These are phyloP conservation scores for Cokeromyces recurvatus DNA, from an alignment of 371 early-diverging fungal genomes.

Conservation along the genomic window DNA sequence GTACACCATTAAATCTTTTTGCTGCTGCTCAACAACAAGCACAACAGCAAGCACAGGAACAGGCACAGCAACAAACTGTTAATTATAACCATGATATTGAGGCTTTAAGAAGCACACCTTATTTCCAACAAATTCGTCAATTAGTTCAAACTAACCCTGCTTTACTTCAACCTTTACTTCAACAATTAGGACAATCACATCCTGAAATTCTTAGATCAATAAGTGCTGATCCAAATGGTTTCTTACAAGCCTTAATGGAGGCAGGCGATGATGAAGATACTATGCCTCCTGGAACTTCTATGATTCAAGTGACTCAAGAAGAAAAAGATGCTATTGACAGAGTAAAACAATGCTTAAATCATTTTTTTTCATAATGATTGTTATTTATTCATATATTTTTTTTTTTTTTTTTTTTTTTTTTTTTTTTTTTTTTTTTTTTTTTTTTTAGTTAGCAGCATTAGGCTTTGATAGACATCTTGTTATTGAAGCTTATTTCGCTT, in stretches of 20 bases:
- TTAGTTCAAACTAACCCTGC: conserved; percentile 85
- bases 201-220: conserved; percentile 82
- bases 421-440: not conserved
- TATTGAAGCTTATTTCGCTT: conserved; percentile 93
- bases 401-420: too few species aligned
- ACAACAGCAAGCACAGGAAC: conserved; percentile 34
- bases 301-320: conserved; percentile 83
- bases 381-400: too few species aligned
- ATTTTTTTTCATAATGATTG: not conserved
- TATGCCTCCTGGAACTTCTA: conserved; percentile 45
- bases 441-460: conserved; percentile 69
- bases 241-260: conserved; percentile 73
- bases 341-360: conserved; percentile 43
- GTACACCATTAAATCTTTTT: conserved; percentile 50
- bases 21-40: conserved; percentile 46
- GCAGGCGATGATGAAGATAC: conserved; percentile 54
- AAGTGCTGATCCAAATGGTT: conserved; percentile 75
- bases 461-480: conserved; percentile 83
- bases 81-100: conserved; percentile 43
- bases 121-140: conserved; percentile 89
- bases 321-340: conserved; percentile 91
- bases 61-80: conserved; percentile 33
- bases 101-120: conserved; percentile 72
- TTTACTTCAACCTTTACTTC: conserved; percentile 81
- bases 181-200: conserved; percentile 78